A percentile compares a stretch with the other conserved stretches of the same genome.
Conservation (phyloP, 1,139 yeast species). For the Lizanozyma gosingica region DNA sequence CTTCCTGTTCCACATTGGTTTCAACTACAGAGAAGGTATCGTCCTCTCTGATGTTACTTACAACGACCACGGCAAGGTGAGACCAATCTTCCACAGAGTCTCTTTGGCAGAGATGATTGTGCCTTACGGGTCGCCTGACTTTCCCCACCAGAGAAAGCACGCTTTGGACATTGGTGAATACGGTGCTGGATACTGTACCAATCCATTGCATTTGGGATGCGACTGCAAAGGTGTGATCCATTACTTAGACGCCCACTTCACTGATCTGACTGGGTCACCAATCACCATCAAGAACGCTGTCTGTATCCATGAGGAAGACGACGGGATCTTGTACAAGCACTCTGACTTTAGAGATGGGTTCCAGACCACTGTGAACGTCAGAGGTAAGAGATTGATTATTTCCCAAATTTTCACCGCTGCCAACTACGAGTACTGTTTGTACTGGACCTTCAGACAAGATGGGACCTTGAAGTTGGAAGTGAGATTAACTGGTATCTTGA, state of each 20-base stretch:
- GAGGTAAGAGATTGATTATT: slow-evolving; percentile 65
- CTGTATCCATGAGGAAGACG: slow-evolving; percentile 82
- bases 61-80: slow-evolving; percentile 63
- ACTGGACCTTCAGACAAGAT: slow-evolving; percentile 78
- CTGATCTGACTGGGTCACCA: slow-evolving; percentile 59
- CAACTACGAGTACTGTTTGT: slow-evolving; percentile 75
- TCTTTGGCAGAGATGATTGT: slow-evolving; percentile 80
- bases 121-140: slow-evolving; percentile 73
- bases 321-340: slow-evolving; percentile 70
- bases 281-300: slow-evolving; percentile 66
- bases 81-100: slow-evolving; percentile 70
- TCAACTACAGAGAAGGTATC: slow-evolving; percentile 80
- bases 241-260: slow-evolving; percentile 67
- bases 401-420: slow-evolving; percentile 83
- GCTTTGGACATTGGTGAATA: slow-evolving; percentile 83
- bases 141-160: slow-evolving; percentile 77
- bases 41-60: slow-evolving; percentile 65
- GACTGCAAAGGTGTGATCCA: slow-evolving; percentile 82
- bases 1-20: slow-evolving; percentile 68
- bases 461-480: slow-evolving; percentile 74
- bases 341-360: slow-evolving; percentile 77
- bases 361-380: slow-evolving; percentile 63
- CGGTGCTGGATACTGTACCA: slow-evolving; percentile 81
- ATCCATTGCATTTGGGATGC: slow-evolving; percentile 69
- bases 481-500: slow-evolving; percentile 73